Conservation (phyloP, 129 eudicot species). For the Escallonia herrerae region DNA sequence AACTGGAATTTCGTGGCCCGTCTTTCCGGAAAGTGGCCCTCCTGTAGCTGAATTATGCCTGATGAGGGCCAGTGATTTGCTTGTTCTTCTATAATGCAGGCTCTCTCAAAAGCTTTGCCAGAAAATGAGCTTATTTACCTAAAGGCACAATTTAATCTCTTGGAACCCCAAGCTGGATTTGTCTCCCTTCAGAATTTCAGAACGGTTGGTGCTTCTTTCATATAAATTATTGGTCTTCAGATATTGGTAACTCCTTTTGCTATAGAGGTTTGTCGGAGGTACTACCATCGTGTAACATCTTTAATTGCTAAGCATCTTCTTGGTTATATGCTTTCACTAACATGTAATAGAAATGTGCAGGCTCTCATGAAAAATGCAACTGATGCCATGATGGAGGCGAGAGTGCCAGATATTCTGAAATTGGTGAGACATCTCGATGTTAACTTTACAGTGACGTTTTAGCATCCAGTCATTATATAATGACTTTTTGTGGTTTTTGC, state of each 20-base stretch:
- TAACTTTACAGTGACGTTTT: not conserved
- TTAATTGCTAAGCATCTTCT: not conserved
- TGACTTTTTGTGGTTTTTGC: too few relatives aligned
- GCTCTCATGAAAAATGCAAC: slow-evolving; percentile 77
- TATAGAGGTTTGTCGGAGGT: too few relatives aligned
- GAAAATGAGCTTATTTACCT: slow-evolving; percentile 72
- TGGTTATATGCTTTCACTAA: not conserved
- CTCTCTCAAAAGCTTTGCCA: slow-evolving; percentile 83
- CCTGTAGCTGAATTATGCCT: not conserved
- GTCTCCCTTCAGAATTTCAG: slow-evolving; percentile 72
- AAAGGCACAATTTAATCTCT: slow-evolving; percentile 63
- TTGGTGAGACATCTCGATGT: slow-evolving; percentile 42
- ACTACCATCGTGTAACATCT: not conserved
- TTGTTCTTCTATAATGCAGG: slow-evolving; percentile 34
- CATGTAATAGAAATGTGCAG: slow-evolving; percentile 26
- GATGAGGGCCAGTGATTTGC: not conserved
- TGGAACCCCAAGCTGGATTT: slow-evolving; percentile 83
- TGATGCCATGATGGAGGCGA: slow-evolving; percentile 82
- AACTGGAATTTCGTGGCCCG: not conserved
- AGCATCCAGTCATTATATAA: too few relatives aligned
- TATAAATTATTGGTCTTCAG: not conserved
- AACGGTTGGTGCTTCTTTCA: slow-evolving; percentile 41
- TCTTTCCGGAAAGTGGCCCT: not conserved
- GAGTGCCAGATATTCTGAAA: slow-evolving; percentile 64
- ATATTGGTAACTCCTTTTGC: not conserved